A percentile compares a stretch with the other conserved stretches of the same genome.
These are phyloP conservation scores for Cudoniella acicularis DNA, from an alignment of 495 filamentous ascomycete genomes.

Conservation along the genomic window DNA sequence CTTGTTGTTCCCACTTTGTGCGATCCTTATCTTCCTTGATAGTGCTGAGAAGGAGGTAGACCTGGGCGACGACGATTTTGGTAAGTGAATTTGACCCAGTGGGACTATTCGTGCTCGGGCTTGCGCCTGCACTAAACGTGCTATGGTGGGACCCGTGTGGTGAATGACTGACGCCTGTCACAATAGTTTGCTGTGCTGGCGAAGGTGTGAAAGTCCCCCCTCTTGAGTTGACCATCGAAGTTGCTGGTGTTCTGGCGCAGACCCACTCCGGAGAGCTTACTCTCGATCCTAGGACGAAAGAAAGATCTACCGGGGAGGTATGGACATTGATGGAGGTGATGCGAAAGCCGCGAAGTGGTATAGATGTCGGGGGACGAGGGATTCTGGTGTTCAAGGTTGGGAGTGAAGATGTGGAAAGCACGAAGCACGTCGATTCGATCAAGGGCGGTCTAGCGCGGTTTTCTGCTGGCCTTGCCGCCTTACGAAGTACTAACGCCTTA, in stretches of 20 bases:
- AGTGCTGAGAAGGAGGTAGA: slow-evolving; percentile 88
- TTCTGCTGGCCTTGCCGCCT: neutral
- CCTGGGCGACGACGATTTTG: slow-evolving; percentile 91
- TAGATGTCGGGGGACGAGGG: neutral
- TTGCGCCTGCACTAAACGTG: slow-evolving; percentile 49
- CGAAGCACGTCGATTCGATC: neutral
- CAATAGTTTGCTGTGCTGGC: slow-evolving; percentile 41
- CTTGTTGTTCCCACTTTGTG: slow-evolving; percentile 90
- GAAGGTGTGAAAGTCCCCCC: slow-evolving; percentile 52
- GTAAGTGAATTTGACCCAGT: slow-evolving; percentile 56
- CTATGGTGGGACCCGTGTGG: slow-evolving; percentile 50
- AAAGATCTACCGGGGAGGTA: slow-evolving; percentile 27
- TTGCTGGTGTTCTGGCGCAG: slow-evolving; percentile 22
- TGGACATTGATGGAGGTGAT: slow-evolving; percentile 18
- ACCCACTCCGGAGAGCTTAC: slow-evolving; percentile 26
- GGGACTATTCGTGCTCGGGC: slow-evolving; percentile 67
- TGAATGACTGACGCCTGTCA: slow-evolving; percentile 37
- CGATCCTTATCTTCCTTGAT: slow-evolving; percentile 89
- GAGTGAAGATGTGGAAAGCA: neutral
- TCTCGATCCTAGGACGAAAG: slow-evolving; percentile 28
- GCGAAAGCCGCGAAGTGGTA: neutral
- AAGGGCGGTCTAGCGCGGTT: neutral
- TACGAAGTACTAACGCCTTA: too few species aligned
- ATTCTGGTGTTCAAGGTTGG: neutral
- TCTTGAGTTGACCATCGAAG: slow-evolving; percentile 30